Percentiles rank a stretch among this genome's conserved stretches.
These are phyloP conservation scores for Heteromeles arbutifolia DNA, from an alignment of 306 rosid genomes.

Conservation along the genomic window DNA sequence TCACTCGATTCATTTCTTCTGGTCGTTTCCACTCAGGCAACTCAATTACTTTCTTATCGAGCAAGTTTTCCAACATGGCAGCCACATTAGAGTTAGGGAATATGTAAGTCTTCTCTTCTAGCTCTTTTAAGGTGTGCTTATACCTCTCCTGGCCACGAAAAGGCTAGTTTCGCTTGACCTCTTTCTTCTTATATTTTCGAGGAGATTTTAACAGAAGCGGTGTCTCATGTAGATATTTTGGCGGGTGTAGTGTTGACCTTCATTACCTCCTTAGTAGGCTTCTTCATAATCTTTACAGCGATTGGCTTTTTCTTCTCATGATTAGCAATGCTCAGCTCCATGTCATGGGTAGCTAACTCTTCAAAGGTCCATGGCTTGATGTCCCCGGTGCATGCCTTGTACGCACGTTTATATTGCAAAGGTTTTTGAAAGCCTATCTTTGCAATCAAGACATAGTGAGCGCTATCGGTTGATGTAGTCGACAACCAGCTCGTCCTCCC, in stretches of 20 bases:
- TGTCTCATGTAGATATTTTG: not conserved
- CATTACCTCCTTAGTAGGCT: not conserved
- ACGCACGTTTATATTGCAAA: not conserved
- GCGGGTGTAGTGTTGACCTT: fast-evolving
- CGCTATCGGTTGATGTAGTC: not conserved
- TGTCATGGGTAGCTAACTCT: not conserved
- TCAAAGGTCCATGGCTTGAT: not conserved
- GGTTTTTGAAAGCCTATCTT: not conserved
- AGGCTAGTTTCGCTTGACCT: fast-evolving
- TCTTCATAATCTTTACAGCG: no score
- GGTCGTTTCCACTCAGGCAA: not conserved
- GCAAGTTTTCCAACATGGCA: not conserved
- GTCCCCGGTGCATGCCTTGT: not conserved
- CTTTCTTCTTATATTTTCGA: not conserved
- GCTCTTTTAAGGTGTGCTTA: not conserved
- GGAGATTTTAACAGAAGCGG: fast-evolving
- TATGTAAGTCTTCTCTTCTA: no score
- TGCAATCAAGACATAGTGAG: not conserved
- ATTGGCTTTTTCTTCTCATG: not conserved
- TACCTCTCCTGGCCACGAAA: not conserved
- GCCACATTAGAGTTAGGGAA: not conserved
- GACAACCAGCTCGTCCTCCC: no score
- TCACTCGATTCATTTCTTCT: not conserved
- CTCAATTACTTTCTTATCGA: not conserved
- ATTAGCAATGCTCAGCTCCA: not conserved